Evolutionary conservation across 2,329 filamentous ascomycete species (phyloP).

Genomic region (Cadophora sp.): DNA sequence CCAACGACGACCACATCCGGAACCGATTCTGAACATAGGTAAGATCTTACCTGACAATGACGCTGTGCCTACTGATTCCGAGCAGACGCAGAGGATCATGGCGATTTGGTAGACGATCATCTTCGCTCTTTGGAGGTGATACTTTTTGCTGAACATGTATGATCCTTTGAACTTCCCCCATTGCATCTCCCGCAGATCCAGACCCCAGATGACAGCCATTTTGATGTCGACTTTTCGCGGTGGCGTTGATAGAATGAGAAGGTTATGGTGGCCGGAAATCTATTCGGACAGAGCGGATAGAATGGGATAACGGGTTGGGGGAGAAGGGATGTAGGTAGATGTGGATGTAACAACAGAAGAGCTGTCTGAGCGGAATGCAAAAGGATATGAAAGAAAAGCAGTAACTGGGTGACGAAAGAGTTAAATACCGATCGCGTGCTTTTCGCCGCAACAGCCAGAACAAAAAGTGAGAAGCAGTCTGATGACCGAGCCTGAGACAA

Average conservation of each 20-base stretch:
- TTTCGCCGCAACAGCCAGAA: background rate
- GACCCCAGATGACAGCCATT: conserved; percentile 61
- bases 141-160: conserved; percentile 64
- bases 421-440: conserved; percentile 10
- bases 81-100: conserved; percentile 63
- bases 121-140: conserved; percentile 62
- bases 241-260: background rate
- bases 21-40: conserved; percentile 29
- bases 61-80: conserved; percentile 62
- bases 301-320: background rate
- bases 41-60: conserved; percentile 62
- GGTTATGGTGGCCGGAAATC: background rate
- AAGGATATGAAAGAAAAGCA: background rate
- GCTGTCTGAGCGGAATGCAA: background rate
- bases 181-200: conserved; percentile 62
- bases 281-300: background rate
- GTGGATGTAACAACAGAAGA: background rate
- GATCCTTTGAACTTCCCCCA: conserved; percentile 63
- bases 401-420: background rate
- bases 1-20: too few species aligned
- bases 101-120: conserved; percentile 66
- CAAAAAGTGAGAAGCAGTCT: background rate
- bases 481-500: conserved; percentile 15
- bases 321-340: background rate
- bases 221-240: conserved; percentile 3